Conservation (phyloP, 2,329 filamentous ascomycete species). For the Fusarium pseudograminearum region DNA sequence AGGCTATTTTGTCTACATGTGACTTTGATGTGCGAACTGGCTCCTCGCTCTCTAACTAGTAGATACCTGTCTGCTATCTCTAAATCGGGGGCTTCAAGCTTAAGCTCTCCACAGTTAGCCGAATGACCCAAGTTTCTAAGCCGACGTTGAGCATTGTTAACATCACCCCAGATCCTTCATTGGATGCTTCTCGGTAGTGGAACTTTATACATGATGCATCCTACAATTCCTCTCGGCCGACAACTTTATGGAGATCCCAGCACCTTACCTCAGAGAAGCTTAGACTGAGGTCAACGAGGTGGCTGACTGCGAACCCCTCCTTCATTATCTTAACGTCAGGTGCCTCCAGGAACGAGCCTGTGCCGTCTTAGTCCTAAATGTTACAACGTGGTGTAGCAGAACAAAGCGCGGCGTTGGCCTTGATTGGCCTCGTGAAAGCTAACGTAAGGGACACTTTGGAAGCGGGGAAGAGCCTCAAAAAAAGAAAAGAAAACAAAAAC, state of each 20-base stretch:
- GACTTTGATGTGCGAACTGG: not conserved
- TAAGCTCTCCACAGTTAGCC: slow-evolving; percentile 42
- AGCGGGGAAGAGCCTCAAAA: slow-evolving; percentile 32
- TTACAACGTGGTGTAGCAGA: not conserved
- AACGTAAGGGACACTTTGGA: slow-evolving; percentile 9
- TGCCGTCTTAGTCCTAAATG: not conserved
- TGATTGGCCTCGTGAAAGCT: slow-evolving; percentile 19
- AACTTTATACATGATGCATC: slow-evolving; percentile 13
- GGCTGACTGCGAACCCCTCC: slow-evolving; percentile 34
- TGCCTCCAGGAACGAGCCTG: slow-evolving; percentile 41
- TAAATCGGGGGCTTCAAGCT: slow-evolving; percentile 15
- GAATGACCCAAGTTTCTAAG: slow-evolving; percentile 8
- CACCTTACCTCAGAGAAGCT: slow-evolving; percentile 1
- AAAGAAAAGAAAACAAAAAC: not conserved
- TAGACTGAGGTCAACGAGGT: slow-evolving; percentile 17
- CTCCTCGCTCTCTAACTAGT: not conserved
- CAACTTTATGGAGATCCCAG: slow-evolving; percentile 9
- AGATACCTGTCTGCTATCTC: not conserved
- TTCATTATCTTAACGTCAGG: slow-evolving; percentile 38
- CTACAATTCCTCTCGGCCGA: slow-evolving; percentile 42
- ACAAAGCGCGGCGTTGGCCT: not conserved
- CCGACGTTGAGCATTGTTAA: slow-evolving; percentile 17
- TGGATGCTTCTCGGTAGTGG: not conserved
- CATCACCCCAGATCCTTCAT: not conserved
- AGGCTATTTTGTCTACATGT: not conserved